These are phyloP conservation scores for Taiozyma sp. DNA, from an alignment of 1,139 yeast genomes.

Conservation along the genomic window DNA sequence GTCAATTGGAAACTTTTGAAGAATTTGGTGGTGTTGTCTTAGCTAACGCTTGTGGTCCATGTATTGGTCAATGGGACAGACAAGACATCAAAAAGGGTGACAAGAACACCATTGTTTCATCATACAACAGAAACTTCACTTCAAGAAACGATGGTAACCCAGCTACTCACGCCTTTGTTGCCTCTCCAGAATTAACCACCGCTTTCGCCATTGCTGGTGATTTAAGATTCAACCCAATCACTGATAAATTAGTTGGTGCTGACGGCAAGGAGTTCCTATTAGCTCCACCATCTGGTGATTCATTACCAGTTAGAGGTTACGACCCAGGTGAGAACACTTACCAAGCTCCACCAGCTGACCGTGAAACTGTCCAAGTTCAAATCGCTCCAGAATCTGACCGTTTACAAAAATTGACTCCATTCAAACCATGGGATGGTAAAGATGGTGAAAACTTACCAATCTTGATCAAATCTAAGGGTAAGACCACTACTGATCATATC, in stretches of 20 bases:
- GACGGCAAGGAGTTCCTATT: slow-evolving; percentile 95
- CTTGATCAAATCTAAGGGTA: slow-evolving; percentile 93
- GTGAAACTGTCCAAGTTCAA: slow-evolving; percentile 65
- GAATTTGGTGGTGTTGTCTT: slow-evolving; percentile 93
- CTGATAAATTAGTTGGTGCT: slow-evolving; percentile 89
- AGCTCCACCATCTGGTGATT: slow-evolving; percentile 84
- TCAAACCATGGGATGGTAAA: slow-evolving; percentile 94
- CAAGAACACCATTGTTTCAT: slow-evolving; percentile 95
- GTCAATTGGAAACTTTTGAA: slow-evolving; percentile 83
- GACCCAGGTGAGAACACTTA: slow-evolving; percentile 94
- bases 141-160: slow-evolving; percentile 99
- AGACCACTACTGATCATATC: slow-evolving; percentile 98
- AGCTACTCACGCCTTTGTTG: slow-evolving; percentile 95
- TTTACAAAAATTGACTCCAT: slow-evolving; percentile 87
- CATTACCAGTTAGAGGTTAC: slow-evolving; percentile 90
- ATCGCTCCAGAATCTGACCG: slow-evolving; percentile 86
- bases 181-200: slow-evolving; percentile 96
- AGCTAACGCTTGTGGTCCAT: slow-evolving; percentile 99
- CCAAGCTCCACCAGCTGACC: slow-evolving; percentile 95
- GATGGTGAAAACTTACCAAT: slow-evolving; percentile 88
- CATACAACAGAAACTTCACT: slow-evolving; percentile 99
- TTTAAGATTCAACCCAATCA: slow-evolving; percentile 95
- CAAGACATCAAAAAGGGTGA: slow-evolving; percentile 96
- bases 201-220: slow-evolving; percentile 97
- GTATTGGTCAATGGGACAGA: slow-evolving; percentile 99